Conservation (phyloP, 768 basidiomycete genomes). For the Lentinula guzmanii region DNA sequence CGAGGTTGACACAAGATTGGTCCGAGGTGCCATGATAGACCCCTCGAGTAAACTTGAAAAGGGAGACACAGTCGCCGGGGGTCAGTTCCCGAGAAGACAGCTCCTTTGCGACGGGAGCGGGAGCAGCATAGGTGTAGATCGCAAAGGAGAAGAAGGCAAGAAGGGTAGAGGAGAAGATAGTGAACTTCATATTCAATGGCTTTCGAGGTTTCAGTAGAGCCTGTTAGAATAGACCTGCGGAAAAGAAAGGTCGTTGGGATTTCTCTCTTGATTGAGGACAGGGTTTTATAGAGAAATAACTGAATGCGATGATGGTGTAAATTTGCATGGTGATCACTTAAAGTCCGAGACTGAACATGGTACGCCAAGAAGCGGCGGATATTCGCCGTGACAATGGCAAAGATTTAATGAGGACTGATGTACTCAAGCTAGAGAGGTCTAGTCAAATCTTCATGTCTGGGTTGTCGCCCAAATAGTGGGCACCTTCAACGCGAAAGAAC, state of each 20-base stretch:
- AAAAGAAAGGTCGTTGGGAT: not conserved
- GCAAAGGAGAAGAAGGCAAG: not conserved
- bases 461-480: no score
- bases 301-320: not conserved
- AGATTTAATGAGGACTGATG: no score
- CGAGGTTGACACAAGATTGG: constrained; percentile 1
- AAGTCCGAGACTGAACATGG: not conserved
- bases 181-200: not conserved
- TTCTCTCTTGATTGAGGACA: not conserved
- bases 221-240: not conserved
- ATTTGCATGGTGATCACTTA: not conserved
- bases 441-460: no score
- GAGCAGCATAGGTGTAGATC: not conserved
- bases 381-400: not conserved
- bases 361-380: not conserved
- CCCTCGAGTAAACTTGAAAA: constrained; percentile 1
- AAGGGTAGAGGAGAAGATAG: no score
- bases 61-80: not conserved
- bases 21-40: not conserved
- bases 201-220: not conserved
- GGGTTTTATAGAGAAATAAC: not conserved
- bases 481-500: no score
- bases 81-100: not conserved
- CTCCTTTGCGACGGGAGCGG: not conserved
- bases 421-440: no score